Evolutionary conservation across 768 basidiomycete genomes (phyloP).

Genomic region (Boletus rubescentipes): DNA sequence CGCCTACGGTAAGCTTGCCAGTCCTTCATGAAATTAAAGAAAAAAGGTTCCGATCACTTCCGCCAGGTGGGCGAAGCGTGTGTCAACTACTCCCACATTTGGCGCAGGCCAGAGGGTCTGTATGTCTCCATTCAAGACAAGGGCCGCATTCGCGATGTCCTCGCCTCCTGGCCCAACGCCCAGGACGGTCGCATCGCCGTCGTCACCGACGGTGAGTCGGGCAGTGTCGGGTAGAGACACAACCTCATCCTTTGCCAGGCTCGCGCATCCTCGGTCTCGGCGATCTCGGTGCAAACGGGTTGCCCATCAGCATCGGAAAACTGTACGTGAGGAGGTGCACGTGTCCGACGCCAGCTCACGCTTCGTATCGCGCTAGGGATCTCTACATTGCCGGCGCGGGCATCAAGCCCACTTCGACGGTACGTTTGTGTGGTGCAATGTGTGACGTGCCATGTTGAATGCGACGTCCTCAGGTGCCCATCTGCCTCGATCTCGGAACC

Average conservation of each 20-base stretch:
- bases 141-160: slow-evolving; percentile 57
- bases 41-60: no score
- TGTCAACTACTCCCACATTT: slow-evolving; percentile 67
- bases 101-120: slow-evolving; percentile 59
- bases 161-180: slow-evolving; percentile 50
- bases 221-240: not conserved
- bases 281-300: slow-evolving; percentile 40
- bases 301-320: slow-evolving; percentile 70
- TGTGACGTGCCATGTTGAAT: not conserved
- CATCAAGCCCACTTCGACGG: slow-evolving; percentile 50
- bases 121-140: slow-evolving; percentile 67
- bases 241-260: slow-evolving; percentile 29
- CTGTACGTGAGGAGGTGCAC: slow-evolving; percentile 41
- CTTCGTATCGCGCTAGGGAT: slow-evolving; percentile 38
- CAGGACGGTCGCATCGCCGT: slow-evolving; percentile 61
- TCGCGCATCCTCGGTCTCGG: slow-evolving; percentile 74
- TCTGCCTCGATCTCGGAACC: slow-evolving; percentile 74
- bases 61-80: slow-evolving; percentile 65
- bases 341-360: not conserved
- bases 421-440: slow-evolving; percentile 12
- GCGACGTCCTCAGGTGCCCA: slow-evolving; percentile 44
- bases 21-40: no score
- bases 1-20: slow-evolving; percentile 54
- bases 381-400: slow-evolving; percentile 75
- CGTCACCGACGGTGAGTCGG: slow-evolving; percentile 64